Evolutionary conservation across 176 grass and related monocot genomes (phyloP).

Genomic region (Musa schizocarpa): DNA sequence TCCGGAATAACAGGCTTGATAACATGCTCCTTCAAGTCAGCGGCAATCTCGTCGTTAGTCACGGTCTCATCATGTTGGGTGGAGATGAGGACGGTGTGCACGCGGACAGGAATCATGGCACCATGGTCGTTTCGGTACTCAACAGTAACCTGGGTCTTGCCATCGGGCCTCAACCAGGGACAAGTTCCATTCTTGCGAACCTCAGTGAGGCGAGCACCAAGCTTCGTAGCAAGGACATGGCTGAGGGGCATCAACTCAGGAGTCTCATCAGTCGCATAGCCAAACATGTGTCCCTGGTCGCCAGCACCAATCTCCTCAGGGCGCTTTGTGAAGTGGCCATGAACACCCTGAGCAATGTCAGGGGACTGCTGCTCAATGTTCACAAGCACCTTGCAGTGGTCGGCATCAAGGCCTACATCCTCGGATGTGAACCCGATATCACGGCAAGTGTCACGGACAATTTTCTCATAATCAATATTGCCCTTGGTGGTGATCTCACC

Average conservation of each 20-base stretch:
- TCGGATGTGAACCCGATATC: not conserved
- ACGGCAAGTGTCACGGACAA: conserved; percentile 4
- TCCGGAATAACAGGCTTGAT: conserved; percentile 1
- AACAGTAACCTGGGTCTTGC: conserved; percentile 1
- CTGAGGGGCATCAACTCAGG: conserved; percentile 8
- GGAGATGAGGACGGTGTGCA: conserved; percentile 1
- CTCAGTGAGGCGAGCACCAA: conserved; percentile 1
- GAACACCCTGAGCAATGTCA: not conserved
- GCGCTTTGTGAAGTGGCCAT: conserved; percentile 5
- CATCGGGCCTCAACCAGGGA: not conserved
- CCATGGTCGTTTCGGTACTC: conserved; percentile 1
- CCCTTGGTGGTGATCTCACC: conserved; percentile 6
- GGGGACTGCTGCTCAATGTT: conserved; percentile 1
- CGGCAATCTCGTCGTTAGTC: not conserved
- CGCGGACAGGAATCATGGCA: not conserved
- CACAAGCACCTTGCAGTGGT: not conserved
- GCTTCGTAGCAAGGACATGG: not conserved
- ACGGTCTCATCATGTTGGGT: conserved; percentile 2
- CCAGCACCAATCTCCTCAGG: conserved; percentile 1
- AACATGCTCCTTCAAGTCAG: conserved; percentile 1
- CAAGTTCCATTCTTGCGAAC: conserved; percentile 4
- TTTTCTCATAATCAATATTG: not conserved
- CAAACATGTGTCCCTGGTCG: conserved; percentile 7
- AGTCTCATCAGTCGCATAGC: conserved; percentile 1
- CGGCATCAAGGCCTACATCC: conserved; percentile 1